A percentile compares a stretch with the other conserved stretches of the same genome.
Conservation (phyloP, 495 filamentous ascomycete genomes). For the Penicillium odoratum region DNA sequence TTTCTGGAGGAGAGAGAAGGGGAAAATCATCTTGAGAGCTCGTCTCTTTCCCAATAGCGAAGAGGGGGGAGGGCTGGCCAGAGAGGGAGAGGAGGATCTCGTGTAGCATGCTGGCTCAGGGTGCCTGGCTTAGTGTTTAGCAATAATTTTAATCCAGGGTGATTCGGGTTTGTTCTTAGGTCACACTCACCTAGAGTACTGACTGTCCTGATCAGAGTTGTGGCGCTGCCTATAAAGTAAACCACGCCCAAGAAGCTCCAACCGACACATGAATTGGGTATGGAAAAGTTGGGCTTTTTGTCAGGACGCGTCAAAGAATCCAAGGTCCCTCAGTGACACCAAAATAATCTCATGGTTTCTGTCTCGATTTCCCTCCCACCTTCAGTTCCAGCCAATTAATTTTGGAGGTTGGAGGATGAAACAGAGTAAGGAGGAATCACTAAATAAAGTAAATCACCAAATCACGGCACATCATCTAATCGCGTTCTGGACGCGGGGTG, state of each 20-base stretch:
- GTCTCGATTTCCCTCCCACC: not conserved
- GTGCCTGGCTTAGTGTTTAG: constrained; percentile 24
- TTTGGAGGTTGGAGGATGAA: not conserved
- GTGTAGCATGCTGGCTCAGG: constrained; percentile 75
- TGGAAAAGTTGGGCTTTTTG: not conserved
- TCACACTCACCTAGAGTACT: constrained; percentile 24
- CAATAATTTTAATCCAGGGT: not conserved
- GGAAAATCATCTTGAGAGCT: constrained; percentile 43
- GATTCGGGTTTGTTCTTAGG: no score
- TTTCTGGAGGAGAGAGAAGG: constrained; percentile 73
- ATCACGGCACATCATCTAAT: constrained; percentile 2
- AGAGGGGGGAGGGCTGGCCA: constrained; percentile 85
- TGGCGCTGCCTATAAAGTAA: constrained; percentile 47
- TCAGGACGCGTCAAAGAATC: not conserved
- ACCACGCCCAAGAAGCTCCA: constrained; percentile 49
- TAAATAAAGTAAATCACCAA: not conserved
- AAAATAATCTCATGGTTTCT: constrained; percentile 1
- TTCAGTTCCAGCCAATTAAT: not conserved
- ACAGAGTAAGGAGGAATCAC: not conserved
- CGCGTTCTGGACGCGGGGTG: constrained; percentile 10
- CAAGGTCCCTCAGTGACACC: not conserved
- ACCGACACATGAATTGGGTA: constrained; percentile 45
- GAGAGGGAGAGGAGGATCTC: constrained; percentile 94
- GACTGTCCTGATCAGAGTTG: constrained; percentile 22
- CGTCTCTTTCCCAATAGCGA: constrained; percentile 49